phyloP scores from a whole-genome alignment of 108 stramenopile genomes.

The Skeletonema potamos region DNA sequence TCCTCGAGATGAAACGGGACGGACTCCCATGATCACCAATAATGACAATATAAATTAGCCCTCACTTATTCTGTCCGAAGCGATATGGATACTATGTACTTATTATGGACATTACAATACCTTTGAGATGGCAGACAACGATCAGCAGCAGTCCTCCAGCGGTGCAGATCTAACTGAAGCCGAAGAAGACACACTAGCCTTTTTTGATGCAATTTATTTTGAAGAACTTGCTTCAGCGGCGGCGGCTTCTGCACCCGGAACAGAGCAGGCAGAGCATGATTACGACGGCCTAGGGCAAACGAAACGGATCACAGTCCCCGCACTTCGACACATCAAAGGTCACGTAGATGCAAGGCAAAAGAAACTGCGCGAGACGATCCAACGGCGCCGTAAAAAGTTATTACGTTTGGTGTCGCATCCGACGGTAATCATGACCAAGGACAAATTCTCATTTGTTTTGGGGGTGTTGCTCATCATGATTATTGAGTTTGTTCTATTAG shows the following conservation, averaged over 20 bases:
- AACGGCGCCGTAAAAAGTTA: slow-evolving; percentile 17
- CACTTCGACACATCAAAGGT: slow-evolving; percentile 7
- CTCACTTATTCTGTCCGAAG: no score
- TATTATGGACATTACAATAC: no score
- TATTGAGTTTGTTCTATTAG: slow-evolving; percentile 40
- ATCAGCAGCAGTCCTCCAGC: neutral
- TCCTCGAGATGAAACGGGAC: no score
- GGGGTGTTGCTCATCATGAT: slow-evolving; percentile 51
- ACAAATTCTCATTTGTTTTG: slow-evolving; percentile 48
- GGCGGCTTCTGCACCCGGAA: neutral
- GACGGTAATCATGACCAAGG: slow-evolving; percentile 35
- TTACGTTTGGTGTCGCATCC: slow-evolving; percentile 24
- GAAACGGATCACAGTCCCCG: neutral
- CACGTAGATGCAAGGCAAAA: slow-evolving; percentile 16
- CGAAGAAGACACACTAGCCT: neutral
- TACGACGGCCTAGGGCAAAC: neutral
- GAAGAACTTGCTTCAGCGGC: neutral
- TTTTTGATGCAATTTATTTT: neutral
- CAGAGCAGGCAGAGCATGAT: neutral
- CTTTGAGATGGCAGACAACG: neutral
- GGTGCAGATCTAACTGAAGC: neutral
- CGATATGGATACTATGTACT: no score
- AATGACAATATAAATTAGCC: no score
- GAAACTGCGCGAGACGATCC: slow-evolving; percentile 25
- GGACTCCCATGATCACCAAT: no score